A percentile compares a stretch with the other conserved stretches of the same genome.
Evolutionary conservation across 2,329 filamentous ascomycete species (phyloP).

Genomic region (Diaporthe velutina): DNA sequence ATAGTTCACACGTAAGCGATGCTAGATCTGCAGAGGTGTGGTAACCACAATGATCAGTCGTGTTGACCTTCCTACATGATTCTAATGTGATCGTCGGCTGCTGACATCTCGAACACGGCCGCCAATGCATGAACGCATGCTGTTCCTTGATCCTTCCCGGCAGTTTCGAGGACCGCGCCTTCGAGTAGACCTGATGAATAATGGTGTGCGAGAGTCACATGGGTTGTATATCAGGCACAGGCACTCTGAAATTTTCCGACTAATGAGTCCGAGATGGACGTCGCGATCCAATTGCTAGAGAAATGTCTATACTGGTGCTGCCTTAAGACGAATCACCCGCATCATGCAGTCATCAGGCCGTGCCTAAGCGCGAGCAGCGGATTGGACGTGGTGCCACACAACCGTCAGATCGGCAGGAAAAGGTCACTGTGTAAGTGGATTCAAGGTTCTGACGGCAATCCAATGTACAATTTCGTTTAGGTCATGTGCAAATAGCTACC

Average conservation of each 20-base stretch:
- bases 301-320: not conserved
- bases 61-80: not conserved
- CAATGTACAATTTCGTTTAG: not conserved
- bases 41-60: not conserved
- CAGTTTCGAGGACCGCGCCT: not conserved
- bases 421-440: not conserved
- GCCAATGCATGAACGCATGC: not conserved
- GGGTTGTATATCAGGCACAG: not conserved
- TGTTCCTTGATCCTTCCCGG: too few relatives aligned
- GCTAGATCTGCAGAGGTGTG: not conserved
- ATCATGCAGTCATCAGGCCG: slow-evolving; percentile 12
- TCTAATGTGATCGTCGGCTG: not conserved
- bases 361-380: not conserved
- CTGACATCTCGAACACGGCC: not conserved
- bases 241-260: not conserved
- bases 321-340: not conserved
- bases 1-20: not conserved
- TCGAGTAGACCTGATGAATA: too few relatives aligned
- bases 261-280: not conserved
- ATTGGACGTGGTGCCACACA: not conserved
- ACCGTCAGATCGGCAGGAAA: not conserved
- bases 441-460: not conserved
- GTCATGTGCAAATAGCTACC: not conserved
- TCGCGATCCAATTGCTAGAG: not conserved
- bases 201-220: not conserved